Conservation (phyloP, 2,329 filamentous ascomycete species). For the Fusarium humuli region DNA sequence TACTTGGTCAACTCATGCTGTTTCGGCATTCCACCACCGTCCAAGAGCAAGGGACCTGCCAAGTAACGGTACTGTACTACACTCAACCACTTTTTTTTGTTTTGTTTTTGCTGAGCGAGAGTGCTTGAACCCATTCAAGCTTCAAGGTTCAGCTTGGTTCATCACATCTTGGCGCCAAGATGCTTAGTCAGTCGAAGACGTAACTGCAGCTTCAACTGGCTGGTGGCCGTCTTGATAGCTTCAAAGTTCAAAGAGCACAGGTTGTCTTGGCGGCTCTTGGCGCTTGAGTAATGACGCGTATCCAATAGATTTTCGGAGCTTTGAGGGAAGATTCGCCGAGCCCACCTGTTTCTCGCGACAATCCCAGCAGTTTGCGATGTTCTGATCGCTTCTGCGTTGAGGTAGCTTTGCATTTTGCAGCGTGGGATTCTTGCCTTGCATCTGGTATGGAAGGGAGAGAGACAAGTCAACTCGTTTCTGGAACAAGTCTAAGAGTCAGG, state of each 20-base stretch:
- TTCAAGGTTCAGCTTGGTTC: conserved; percentile 40
- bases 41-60: conserved; percentile 5
- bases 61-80: conserved; percentile 5
- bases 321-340: conserved; percentile 21
- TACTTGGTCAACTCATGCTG: background rate
- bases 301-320: conserved; percentile 24
- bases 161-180: conserved; percentile 31
- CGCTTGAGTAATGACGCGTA: conserved; percentile 35
- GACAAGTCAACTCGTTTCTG: conserved; percentile 20
- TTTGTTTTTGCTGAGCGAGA: conserved; percentile 14
- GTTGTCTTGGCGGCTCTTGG: conserved; percentile 40
- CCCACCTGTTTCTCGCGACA: conserved; percentile 6
- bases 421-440: conserved; percentile 12
- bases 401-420: conserved; percentile 8
- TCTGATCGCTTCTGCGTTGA: conserved; percentile 13
- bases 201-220: background rate
- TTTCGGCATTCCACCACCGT: conserved; percentile 31
- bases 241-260: conserved; percentile 30
- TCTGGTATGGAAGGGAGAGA: background rate
- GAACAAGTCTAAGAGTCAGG: conserved; percentile 31
- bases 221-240: conserved; percentile 30
- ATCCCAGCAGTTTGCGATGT: background rate
- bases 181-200: background rate
- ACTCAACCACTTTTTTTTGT: background rate
- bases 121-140: conserved; percentile 17